Conservation (phyloP, 2,329 filamentous ascomycete genomes). For the Pseudogymnoascus sp. region DNA sequence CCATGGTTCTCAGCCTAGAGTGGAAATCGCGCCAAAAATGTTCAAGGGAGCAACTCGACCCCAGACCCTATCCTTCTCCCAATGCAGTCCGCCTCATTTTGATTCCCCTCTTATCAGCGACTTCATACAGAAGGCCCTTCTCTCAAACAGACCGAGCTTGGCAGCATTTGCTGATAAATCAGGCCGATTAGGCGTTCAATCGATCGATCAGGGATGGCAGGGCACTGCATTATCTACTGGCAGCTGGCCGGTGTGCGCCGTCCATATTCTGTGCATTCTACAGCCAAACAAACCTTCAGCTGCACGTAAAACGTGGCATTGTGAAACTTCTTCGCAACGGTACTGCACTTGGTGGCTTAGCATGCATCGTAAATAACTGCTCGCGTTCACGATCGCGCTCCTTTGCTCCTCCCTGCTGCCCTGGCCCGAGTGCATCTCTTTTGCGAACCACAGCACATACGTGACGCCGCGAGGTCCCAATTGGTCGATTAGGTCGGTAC, state of each 20-base stretch:
- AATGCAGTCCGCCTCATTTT: background rate
- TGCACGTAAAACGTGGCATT: background rate
- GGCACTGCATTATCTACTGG: background rate
- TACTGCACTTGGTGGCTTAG: background rate
- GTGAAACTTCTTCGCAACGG: background rate
- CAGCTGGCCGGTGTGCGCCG: too few species aligned
- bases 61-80: background rate
- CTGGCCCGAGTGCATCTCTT: background rate
- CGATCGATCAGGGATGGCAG: background rate
- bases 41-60: too few species aligned
- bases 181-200: background rate
- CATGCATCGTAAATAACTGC: background rate
- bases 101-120: background rate
- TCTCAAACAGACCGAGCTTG: background rate
- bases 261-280: background rate
- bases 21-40: too few species aligned
- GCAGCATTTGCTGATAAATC: background rate
- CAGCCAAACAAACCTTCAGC: background rate
- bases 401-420: background rate
- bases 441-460: background rate
- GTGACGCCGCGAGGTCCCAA: background rate
- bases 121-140: background rate
- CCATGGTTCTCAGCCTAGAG: too few species aligned
- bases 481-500: background rate
- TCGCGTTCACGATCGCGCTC: background rate